phyloP scores from a whole-genome alignment of 257 asterid genomes.

The Primulina eburnea region DNA sequence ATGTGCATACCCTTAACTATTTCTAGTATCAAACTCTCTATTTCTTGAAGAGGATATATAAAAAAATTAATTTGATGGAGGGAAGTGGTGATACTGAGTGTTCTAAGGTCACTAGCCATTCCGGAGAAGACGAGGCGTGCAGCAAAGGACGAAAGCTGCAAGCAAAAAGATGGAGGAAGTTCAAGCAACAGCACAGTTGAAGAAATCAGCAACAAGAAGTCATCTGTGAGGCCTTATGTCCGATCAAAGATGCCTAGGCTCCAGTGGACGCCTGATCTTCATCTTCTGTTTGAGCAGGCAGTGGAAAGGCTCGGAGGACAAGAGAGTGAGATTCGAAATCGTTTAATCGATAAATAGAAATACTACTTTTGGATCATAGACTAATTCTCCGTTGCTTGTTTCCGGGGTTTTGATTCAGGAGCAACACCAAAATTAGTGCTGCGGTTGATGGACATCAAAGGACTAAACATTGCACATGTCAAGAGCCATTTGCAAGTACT shows the following conservation, averaged over 20 bases:
- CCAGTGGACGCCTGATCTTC: slow-evolving; percentile 88
- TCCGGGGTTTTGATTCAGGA: slow-evolving; percentile 45
- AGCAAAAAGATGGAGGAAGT: slow-evolving; percentile 63
- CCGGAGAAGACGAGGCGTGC: slow-evolving; percentile 37
- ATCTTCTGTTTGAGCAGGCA: slow-evolving; percentile 62
- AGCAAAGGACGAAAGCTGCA: slow-evolving; percentile 26
- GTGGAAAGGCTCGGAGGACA: slow-evolving; percentile 87
- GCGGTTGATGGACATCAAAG: slow-evolving; percentile 73
- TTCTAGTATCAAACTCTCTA: slow-evolving; percentile 9
- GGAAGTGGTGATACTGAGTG: slow-evolving; percentile 45
- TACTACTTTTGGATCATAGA: not conserved
- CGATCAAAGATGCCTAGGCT: slow-evolving; percentile 87
- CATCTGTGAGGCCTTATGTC: slow-evolving; percentile 65
- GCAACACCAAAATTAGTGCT: slow-evolving; percentile 85
- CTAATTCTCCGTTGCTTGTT: slow-evolving; percentile 9
- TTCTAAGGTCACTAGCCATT: slow-evolving; percentile 32
- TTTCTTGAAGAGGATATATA: not conserved
- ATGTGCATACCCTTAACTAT: not conserved
- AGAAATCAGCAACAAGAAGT: slow-evolving; percentile 53
- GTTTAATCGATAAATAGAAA: not conserved
- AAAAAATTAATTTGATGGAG: slow-evolving; percentile 18
- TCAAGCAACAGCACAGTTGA: slow-evolving; percentile 77
- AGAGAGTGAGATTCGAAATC: slow-evolving; percentile 50
- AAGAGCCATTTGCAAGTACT: slow-evolving; percentile 97
- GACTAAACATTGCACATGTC: slow-evolving; percentile 82